Percentiles rank a stretch among this genome's conserved stretches.
phyloP scores from a whole-genome alignment of 768 basidiomycete genomes.

The Lepiota venenata region DNA sequence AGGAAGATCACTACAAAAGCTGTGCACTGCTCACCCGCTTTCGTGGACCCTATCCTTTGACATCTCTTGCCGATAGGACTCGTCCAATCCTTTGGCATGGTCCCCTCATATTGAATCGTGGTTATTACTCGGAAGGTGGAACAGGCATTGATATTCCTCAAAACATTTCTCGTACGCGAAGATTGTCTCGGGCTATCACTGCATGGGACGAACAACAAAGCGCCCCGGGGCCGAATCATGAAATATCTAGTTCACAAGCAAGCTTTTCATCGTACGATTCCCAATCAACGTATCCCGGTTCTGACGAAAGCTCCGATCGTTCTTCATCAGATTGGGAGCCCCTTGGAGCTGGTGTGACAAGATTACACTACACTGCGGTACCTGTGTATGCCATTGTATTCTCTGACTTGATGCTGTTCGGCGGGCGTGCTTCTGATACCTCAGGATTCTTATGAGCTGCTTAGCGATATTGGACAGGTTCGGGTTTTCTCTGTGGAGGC shows the following conservation, averaged over 20 bases:
- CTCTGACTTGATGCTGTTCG: constrained; percentile 66
- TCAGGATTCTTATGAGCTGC: constrained; percentile 20
- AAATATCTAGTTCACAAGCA: neutral
- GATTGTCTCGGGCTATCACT: neutral
- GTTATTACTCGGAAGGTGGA: neutral
- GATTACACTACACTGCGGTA: constrained; percentile 2
- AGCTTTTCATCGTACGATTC: neutral
- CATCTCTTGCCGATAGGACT: constrained; percentile 63
- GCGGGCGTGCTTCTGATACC: constrained; percentile 20
- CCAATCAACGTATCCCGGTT: neutral
- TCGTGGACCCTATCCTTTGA: constrained; percentile 49
- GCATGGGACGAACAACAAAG: neutral
- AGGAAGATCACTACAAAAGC: constrained; percentile 81
- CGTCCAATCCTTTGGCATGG: constrained; percentile 75
- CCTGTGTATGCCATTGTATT: constrained; percentile 49
- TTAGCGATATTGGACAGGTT: constrained; percentile 36
- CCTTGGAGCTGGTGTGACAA: neutral
- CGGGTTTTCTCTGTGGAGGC: constrained; percentile 31
- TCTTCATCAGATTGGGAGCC: neutral
- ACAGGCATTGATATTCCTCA: neutral
- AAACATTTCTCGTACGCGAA: neutral
- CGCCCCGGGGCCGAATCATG: neutral
- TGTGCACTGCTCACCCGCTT: constrained; percentile 59
- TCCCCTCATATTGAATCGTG: constrained; percentile 29
- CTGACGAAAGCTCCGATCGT: neutral